These are phyloP conservation scores for Papiliotrema fonsecae DNA, from an alignment of 1,284 basidiomycete genomes.

Conservation along the genomic window DNA sequence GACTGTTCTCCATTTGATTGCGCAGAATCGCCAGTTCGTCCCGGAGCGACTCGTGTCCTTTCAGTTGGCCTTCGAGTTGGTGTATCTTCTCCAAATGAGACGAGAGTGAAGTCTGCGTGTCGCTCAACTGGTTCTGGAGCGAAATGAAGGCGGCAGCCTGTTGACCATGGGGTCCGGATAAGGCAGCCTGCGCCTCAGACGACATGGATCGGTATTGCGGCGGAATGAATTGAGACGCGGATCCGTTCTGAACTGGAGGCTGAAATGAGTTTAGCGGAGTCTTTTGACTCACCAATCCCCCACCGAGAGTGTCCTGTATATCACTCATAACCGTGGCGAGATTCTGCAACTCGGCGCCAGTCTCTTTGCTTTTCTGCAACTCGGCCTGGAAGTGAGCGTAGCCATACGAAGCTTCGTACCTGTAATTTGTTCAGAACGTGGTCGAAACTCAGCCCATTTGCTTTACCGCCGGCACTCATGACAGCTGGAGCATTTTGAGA, in stretches of 20 bases:
- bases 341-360: conserved; percentile 78
- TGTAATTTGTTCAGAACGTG: conserved; percentile 51
- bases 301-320: conserved; percentile 87
- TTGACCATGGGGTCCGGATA: conserved; percentile 41
- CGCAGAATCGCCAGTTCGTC: conserved; percentile 68
- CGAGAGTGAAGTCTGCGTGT: conserved; percentile 76
- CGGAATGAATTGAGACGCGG: conserved; percentile 40
- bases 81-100: conserved; percentile 80
- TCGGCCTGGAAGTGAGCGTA: conserved; percentile 63
- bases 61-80: conserved; percentile 69
- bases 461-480: conserved; percentile 45
- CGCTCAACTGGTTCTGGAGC: conserved; percentile 76
- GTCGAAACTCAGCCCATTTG: conserved; percentile 50
- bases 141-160: conserved; percentile 52
- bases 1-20: conserved; percentile 62
- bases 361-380: conserved; percentile 89
- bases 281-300: conserved; percentile 59
- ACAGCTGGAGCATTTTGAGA: conserved; percentile 30
- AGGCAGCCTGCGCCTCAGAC: conserved; percentile 42
- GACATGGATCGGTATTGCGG: conserved; percentile 43
- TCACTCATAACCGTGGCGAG: conserved; percentile 81
- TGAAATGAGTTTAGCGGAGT: conserved; percentile 7
- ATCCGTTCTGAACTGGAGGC: conserved; percentile 52
- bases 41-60: conserved; percentile 80
- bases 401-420: conserved; percentile 25